phyloP scores from a whole-genome alignment of 371 early-diverging fungal genomes.

The Rhizopus microsporus region DNA sequence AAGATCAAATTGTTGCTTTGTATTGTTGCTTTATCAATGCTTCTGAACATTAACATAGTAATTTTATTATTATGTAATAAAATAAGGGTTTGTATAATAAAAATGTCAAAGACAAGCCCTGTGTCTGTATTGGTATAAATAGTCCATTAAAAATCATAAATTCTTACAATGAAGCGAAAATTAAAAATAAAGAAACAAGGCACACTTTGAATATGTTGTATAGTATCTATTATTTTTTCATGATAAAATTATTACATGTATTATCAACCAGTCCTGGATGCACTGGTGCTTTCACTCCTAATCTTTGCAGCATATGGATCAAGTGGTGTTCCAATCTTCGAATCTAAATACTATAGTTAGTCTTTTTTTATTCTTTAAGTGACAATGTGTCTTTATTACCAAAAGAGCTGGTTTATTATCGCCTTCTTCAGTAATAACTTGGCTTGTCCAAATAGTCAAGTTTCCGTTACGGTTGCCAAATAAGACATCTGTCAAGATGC shows the following conservation, averaged over 20 bases:
- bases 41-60: no score
- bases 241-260: constrained; percentile 2
- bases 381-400: constrained; percentile 27
- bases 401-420: constrained; percentile 79
- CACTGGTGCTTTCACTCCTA: constrained; percentile 33
- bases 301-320: constrained; percentile 31
- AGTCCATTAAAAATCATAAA: no score
- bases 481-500: constrained; percentile 85
- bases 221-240: neutral
- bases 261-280: constrained; percentile 19
- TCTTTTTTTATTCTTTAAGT: neutral
- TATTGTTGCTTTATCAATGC: no score
- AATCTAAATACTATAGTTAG: constrained; percentile 29
- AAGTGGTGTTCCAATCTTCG: constrained; percentile 54
- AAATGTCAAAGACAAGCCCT: no score
- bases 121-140: no score
- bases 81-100: no score
- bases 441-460: constrained; percentile 67
- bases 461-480: constrained; percentile 82
- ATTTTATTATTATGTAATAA: no score
- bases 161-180: no score
- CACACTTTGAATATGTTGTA: no score
- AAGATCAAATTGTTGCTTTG: no score
- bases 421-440: constrained; percentile 73
- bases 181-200: no score